Conservation (phyloP, 2,329 filamentous ascomycete genomes). For the Microdochium bolleyi region DNA sequence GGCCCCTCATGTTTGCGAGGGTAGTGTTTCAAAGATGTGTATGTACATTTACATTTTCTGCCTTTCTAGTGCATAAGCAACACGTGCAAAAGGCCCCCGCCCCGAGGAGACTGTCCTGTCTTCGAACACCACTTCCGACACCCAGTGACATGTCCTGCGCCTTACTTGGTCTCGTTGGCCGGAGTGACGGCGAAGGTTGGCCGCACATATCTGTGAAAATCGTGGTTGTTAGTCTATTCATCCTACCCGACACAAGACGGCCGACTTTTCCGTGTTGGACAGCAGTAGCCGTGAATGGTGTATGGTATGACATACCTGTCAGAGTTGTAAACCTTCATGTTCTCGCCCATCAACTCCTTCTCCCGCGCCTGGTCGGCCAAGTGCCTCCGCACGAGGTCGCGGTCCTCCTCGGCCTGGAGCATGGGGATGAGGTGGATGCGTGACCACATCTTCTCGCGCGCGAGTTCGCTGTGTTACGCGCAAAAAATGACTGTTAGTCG, state of each 20-base stretch:
- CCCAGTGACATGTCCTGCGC: not conserved
- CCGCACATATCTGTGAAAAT: not conserved
- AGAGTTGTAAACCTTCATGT: constrained; percentile 78
- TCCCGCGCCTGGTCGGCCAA: constrained; percentile 83
- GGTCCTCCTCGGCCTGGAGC: constrained; percentile 93
- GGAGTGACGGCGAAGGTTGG: not conserved
- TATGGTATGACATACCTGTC: constrained; percentile 77
- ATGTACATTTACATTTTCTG: too few relatives aligned
- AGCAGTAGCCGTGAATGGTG: too few relatives aligned
- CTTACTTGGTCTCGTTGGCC: not conserved
- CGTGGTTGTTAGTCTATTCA: not conserved
- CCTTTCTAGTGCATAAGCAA: too few relatives aligned
- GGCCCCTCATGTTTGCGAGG: too few relatives aligned
- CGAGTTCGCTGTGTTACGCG: constrained; percentile 65
- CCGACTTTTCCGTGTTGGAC: too few relatives aligned
- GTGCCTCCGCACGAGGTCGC: constrained; percentile 83
- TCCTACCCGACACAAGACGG: constrained; percentile 3
- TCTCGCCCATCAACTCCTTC: constrained; percentile 79
- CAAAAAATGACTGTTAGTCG: too few relatives aligned
- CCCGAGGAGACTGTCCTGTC: not conserved
- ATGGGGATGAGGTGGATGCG: constrained; percentile 91
- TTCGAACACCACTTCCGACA: not conserved
- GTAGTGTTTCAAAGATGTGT: too few relatives aligned
- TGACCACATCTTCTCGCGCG: constrained; percentile 96
- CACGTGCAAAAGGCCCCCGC: too few relatives aligned